Conservation (phyloP, 2,329 filamentous ascomycete genomes). For the Cladosporium sp. region DNA sequence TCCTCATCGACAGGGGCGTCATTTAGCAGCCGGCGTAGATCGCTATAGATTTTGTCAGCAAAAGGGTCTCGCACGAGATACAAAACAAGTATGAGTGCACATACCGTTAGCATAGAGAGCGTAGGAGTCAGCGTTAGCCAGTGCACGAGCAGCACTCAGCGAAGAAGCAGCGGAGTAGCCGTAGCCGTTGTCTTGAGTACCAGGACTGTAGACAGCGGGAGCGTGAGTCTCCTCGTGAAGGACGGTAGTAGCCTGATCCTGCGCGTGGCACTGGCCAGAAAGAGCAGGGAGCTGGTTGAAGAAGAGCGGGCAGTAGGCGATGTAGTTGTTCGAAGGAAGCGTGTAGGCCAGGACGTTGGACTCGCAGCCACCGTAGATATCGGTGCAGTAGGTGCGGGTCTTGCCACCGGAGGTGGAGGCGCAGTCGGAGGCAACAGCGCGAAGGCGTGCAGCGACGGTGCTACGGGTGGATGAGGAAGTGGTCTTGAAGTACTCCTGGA, state of each 20-base stretch:
- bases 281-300: slow-evolving; percentile 57
- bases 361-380: slow-evolving; percentile 55
- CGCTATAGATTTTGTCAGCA: not conserved
- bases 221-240: slow-evolving; percentile 67
- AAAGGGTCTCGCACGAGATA: not conserved
- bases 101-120: slow-evolving; percentile 48
- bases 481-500: slow-evolving; percentile 57
- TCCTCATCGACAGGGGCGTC: too few species aligned
- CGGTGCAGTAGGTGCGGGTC: slow-evolving; percentile 60
- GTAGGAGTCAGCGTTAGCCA: slow-evolving; percentile 65
- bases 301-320: slow-evolving; percentile 63
- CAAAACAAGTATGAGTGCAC: not conserved
- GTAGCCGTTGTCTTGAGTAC: slow-evolving; percentile 60
- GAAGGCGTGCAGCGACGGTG: slow-evolving; percentile 55
- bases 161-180: slow-evolving; percentile 54
- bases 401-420: slow-evolving; percentile 49
- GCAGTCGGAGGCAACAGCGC: slow-evolving; percentile 57
- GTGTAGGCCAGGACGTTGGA: slow-evolving; percentile 62
- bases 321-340: slow-evolving; percentile 44
- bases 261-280: slow-evolving; percentile 57
- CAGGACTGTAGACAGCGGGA: slow-evolving; percentile 42
- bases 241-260: slow-evolving; percentile 65
- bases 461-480: slow-evolving; percentile 47
- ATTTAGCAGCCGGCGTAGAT: slow-evolving; percentile 18
- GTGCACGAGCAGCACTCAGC: slow-evolving; percentile 52